These are phyloP conservation scores for Powellomyces hirtus DNA, from an alignment of 192 early-diverging fungal species.

Conservation along the genomic window DNA sequence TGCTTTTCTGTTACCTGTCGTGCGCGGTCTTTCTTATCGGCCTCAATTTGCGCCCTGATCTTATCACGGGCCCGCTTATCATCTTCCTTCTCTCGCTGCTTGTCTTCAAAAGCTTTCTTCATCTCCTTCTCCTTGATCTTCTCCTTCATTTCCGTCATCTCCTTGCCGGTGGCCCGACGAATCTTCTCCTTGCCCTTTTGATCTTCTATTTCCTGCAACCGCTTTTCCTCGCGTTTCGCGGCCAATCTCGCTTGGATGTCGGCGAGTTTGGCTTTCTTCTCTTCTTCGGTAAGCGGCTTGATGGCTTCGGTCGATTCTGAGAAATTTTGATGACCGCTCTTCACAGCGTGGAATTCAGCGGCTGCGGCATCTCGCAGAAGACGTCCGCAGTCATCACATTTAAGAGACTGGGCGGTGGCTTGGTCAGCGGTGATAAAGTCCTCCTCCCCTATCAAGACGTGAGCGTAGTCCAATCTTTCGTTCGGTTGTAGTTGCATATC, in stretches of 20 bases:
- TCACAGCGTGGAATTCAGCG: slow-evolving; percentile 74
- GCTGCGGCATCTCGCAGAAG: slow-evolving; percentile 73
- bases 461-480: no score
- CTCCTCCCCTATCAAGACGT: slow-evolving; percentile 37
- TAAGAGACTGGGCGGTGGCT: slow-evolving; percentile 73
- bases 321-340: slow-evolving; percentile 72
- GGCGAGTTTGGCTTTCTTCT: slow-evolving; percentile 68
- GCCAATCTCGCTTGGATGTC: slow-evolving; percentile 67
- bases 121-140: slow-evolving; percentile 71
- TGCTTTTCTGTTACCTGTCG: slow-evolving; percentile 51
- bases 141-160: slow-evolving; percentile 66
- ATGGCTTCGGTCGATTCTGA: slow-evolving; percentile 72
- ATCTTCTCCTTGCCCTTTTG: slow-evolving; percentile 68
- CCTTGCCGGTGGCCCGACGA: slow-evolving; percentile 68
- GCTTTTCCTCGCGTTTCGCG: slow-evolving; percentile 63
- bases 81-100: slow-evolving; percentile 75
- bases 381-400: slow-evolving; percentile 80
- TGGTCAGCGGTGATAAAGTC: slow-evolving; percentile 69
- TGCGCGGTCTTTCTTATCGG: slow-evolving; percentile 69
- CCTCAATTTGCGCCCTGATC: slow-evolving; percentile 77
- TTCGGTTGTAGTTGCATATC: no score
- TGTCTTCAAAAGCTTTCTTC: slow-evolving; percentile 65
- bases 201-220: slow-evolving; percentile 62
- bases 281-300: slow-evolving; percentile 77
- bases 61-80: slow-evolving; percentile 71